Base-by-base conservation (phyloP, 495 filamentous ascomycete genomes). In the Hypoxylon fragiforme region DNA sequence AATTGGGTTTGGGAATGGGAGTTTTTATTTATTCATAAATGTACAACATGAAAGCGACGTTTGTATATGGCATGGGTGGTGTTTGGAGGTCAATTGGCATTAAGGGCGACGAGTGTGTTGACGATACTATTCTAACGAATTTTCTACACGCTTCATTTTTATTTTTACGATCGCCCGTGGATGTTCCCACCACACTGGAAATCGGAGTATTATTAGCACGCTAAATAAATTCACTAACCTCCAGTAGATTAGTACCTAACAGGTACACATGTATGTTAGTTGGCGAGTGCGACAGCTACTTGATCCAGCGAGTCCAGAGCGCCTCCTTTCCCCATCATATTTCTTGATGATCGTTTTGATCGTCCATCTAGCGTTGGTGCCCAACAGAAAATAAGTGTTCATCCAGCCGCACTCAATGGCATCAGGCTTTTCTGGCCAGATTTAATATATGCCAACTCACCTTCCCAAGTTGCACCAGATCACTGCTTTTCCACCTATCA, bases 291-390 rank as follows among this genome's bases (percentile, higher is more conserved):
- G 7, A 46, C 44, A 51, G 21, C 45, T 46, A 35, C 35, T 42
- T 34, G 40, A 54, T 40, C 4, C 48, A 41, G 42, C 26, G 45
- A 45, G 16, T 47, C 51, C 34, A 40, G 44, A 50, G 31, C 56
- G 44, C 46, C 40, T 58, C 47, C 22, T 44, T 44, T 43, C 47
- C 52, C 47, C 47, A 47, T 46, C 52, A 56, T 51, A 51, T 47
- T 56, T 38, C n/a, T 40, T 14, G 58, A 62, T 62, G 42, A 52
- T 40, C 58, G 28, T 52, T 9, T n/a, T n/a, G n/a, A n/a, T n/a
- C n/a, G n/a, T n/a, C n/a, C n/a, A n/a, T 39, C 42, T 56, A 53
- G 58, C 52, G 58, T 62, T 62, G 58, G 24, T 56, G 51, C 51
- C 58, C 58, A 62, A 62, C 58, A 47, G 28, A 37, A n/a, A n/a